These are phyloP conservation scores for Acer saccharum DNA, from an alignment of 345 rosid genomes.

Conservation along the genomic window DNA sequence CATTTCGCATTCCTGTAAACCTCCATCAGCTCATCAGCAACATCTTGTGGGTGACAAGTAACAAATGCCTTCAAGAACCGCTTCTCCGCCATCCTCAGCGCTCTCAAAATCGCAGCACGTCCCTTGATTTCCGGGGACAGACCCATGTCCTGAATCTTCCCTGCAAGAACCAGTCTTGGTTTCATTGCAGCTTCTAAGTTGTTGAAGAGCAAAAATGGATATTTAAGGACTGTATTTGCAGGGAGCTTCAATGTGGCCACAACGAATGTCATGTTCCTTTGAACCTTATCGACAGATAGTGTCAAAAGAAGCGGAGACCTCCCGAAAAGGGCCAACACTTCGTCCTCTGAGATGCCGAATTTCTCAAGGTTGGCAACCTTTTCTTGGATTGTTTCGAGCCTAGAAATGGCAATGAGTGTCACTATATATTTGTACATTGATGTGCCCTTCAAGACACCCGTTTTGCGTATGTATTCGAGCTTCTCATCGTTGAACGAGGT, in stretches of 20 bases:
- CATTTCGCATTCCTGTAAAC: constrained; percentile 47
- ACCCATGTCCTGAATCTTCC: constrained; percentile 63
- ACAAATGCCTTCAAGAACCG: constrained; percentile 62
- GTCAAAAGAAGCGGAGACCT: constrained; percentile 59
- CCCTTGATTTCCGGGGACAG: constrained; percentile 51
- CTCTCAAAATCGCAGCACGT: constrained; percentile 32
- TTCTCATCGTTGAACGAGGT: constrained; percentile 60
- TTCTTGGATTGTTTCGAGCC: constrained; percentile 65
- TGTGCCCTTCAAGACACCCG: constrained; percentile 50
- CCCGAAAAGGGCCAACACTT: constrained; percentile 60
- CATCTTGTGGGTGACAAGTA: constrained; percentile 53
- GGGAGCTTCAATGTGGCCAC: constrained; percentile 65
- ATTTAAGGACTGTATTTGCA: constrained; percentile 45
- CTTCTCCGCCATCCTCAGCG: constrained; percentile 68
- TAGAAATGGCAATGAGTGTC: constrained; percentile 62
- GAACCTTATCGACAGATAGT: constrained; percentile 73
- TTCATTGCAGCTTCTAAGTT: constrained; percentile 62
- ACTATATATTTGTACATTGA: constrained; percentile 79
- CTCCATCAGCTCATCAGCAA: constrained; percentile 60
- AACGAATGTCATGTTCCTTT: constrained; percentile 83
- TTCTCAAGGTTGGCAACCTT: constrained; percentile 73
- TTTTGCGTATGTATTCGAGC: constrained; percentile 57
- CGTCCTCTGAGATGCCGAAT: constrained; percentile 74
- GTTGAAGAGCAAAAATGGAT: constrained; percentile 54
- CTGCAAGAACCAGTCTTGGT: constrained; percentile 59